Conservation (phyloP, 2,329 filamentous ascomycete species). For the Pseudogymnoascus sp. region DNA sequence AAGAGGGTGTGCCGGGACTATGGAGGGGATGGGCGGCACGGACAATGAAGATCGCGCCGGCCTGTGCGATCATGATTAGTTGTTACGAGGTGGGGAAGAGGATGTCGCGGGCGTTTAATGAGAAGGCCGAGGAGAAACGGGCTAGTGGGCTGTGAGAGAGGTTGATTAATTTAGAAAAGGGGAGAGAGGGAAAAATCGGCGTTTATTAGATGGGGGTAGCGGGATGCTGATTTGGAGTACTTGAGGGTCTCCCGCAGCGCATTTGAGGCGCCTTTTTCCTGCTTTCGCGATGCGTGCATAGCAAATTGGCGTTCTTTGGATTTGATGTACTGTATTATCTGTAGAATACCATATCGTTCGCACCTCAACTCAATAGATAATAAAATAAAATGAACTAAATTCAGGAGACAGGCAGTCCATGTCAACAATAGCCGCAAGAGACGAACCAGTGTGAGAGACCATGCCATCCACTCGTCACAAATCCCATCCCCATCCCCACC, state of each 20-base stretch:
- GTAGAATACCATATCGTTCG: conserved; percentile 7
- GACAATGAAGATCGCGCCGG: conserved; percentile 88
- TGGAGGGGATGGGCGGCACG: conserved; percentile 89
- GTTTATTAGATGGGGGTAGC: neutral
- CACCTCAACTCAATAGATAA: neutral
- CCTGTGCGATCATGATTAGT: conserved; percentile 98
- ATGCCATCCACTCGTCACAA: too few species aligned
- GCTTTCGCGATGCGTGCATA: neutral
- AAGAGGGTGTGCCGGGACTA: conserved; percentile 71
- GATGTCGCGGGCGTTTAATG: conserved; percentile 69
- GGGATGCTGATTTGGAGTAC: neutral
- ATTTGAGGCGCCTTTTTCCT: neutral
- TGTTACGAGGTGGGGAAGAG: conserved; percentile 95
- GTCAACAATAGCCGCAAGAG: neutral
- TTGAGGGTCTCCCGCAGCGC: neutral
- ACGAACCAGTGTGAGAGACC: neutral
- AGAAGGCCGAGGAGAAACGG: conserved; percentile 30
- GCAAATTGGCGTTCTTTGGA: neutral
- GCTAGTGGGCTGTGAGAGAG: neutral
- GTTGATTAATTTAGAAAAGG: neutral
- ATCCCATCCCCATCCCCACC: too few species aligned
- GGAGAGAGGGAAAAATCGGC: neutral
- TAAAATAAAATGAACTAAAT: neutral
- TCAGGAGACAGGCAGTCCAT: neutral
- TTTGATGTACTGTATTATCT: neutral